Evolutionary conservation across 306 rosid species (phyloP).

Genomic region (Sicyos baderoa): DNA sequence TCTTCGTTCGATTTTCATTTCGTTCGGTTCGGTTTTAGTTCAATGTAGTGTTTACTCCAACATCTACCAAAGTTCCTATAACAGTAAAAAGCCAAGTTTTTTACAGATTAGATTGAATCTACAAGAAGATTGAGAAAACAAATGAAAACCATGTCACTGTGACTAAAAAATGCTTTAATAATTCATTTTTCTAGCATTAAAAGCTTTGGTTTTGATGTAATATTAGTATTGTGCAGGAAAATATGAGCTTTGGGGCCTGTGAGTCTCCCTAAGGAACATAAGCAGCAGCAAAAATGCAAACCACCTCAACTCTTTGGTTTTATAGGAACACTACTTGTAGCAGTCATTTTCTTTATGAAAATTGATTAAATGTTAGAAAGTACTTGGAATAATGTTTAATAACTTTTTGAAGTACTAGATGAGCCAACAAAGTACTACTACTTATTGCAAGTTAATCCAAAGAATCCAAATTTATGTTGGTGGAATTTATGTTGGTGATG

Average conservation of each 20-base stretch:
- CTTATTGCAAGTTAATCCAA: too few relatives aligned
- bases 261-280: constrained; percentile 33
- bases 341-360: background rate
- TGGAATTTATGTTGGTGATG: too few relatives aligned
- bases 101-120: background rate
- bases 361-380: too few relatives aligned
- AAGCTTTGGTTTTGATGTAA: background rate
- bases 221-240: constrained; percentile 44
- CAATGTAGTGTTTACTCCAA: too few relatives aligned
- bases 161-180: background rate
- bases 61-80: background rate
- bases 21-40: too few relatives aligned
- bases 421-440: too few relatives aligned
- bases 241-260: constrained; percentile 52
- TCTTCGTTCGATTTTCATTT: too few relatives aligned
- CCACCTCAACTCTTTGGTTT: constrained; percentile 26
- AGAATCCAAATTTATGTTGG: too few relatives aligned
- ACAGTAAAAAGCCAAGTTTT: too few relatives aligned
- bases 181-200: background rate
- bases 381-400: too few relatives aligned
- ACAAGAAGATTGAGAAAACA: background rate
- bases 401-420: too few relatives aligned
- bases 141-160: background rate
- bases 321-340: constrained; percentile 20
- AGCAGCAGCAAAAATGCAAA: background rate